phyloP scores from a whole-genome alignment of 495 filamentous ascomycete genomes.

The Tetracladium setigerum region DNA sequence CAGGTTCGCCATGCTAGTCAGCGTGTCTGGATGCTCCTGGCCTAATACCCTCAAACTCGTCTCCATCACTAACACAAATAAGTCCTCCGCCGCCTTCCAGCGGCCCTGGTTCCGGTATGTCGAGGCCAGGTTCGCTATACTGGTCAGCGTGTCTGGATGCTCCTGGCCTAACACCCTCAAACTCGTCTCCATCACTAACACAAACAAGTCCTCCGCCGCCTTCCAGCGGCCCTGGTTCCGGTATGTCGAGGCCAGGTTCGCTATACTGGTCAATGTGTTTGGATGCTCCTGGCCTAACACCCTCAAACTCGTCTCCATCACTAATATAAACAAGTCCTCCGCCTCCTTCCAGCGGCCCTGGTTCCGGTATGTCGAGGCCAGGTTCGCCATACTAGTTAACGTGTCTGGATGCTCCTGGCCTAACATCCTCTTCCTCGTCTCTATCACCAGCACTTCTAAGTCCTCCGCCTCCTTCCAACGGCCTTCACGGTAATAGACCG shows the following conservation, averaged over 20 bases:
- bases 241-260: constrained; percentile 22
- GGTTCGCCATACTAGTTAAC: constrained; percentile 21
- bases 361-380: constrained; percentile 18
- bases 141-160: constrained; percentile 17
- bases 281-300: constrained; percentile 22
- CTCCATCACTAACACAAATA: not conserved
- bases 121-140: constrained; percentile 21
- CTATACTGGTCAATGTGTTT: constrained; percentile 23
- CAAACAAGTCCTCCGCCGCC: constrained; percentile 24
- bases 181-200: constrained; percentile 5
- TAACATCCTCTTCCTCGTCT: constrained; percentile 15
- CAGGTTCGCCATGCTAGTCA: constrained; percentile 18
- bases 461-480: constrained; percentile 23
- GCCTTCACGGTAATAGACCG: constrained; percentile 1
- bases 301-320: not conserved
- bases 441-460: constrained; percentile 18
- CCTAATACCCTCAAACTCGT: not conserved
- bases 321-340: constrained; percentile 1
- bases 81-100: constrained; percentile 14
- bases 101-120: constrained; percentile 21
- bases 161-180: constrained; percentile 15
- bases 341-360: constrained; percentile 22
- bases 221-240: constrained; percentile 21
- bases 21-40: constrained; percentile 6
- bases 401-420: constrained; percentile 27